Evolutionary conservation across 2,329 filamentous ascomycete genomes (phyloP).

Genomic region (Trichocomaceae sp.): DNA sequence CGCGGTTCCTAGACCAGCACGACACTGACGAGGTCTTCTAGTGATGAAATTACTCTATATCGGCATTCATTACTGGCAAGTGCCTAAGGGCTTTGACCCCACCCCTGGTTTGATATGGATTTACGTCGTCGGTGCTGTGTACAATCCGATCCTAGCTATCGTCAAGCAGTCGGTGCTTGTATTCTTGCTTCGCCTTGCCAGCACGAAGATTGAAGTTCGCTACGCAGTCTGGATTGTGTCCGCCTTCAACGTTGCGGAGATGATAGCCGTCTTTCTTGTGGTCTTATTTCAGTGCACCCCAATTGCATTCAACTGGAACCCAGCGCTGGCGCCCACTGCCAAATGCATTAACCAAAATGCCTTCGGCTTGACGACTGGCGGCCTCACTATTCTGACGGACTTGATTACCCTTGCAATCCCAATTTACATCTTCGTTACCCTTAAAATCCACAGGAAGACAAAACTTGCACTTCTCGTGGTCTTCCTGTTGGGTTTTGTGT

Average conservation of each 20-base stretch:
- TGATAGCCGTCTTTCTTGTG: neutral
- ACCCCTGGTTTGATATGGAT: neutral
- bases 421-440: neutral
- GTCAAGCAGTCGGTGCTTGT: neutral
- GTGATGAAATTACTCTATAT: neutral
- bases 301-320: neutral
- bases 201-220: neutral
- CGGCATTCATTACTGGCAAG: conserved; percentile 1
- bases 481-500: neutral
- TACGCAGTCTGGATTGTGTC: neutral
- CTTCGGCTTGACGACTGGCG: neutral
- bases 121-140: neutral
- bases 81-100: neutral
- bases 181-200: neutral
- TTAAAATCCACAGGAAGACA: neutral
- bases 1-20: neutral
- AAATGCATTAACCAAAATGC: neutral
- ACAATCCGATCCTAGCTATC: neutral
- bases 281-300: neutral
- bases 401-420: neutral
- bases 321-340: neutral
- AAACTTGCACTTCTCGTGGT: neutral
- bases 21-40: neutral
- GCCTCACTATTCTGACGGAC: neutral
- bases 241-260: neutral